Conservation (phyloP, 768 basidiomycete genomes). For the Boletus insuetus region DNA sequence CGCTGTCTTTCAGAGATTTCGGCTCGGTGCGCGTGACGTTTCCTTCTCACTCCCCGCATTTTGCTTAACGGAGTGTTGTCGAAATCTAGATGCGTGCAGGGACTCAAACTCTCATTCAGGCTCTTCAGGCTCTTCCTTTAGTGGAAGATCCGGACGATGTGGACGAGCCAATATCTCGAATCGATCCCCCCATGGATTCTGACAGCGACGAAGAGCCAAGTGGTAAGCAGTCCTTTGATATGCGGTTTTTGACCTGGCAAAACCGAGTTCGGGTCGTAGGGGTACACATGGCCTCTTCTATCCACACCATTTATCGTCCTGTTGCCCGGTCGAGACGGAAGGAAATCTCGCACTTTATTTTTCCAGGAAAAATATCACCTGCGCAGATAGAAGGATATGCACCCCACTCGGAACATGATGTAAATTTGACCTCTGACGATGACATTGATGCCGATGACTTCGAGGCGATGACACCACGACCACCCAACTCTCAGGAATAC, state of each 20-base stretch:
- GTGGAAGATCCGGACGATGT: conserved; percentile 66
- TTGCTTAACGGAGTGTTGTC: not conserved
- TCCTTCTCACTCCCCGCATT: not conserved
- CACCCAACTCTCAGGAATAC: conserved; percentile 21
- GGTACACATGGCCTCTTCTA: conserved; percentile 71
- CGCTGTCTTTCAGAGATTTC: conserved; percentile 59
- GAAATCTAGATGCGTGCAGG: conserved; percentile 73
- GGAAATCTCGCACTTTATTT: conserved; percentile 22
- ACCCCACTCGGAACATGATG: conserved; percentile 33
- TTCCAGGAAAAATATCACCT: conserved; percentile 6
- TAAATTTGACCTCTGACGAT: conserved; percentile 42
- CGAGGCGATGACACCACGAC: conserved; percentile 48
- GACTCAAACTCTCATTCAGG: conserved; percentile 87
- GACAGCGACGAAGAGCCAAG: conserved; percentile 64
- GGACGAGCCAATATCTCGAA: conserved; percentile 51
- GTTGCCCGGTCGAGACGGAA: conserved; percentile 61
- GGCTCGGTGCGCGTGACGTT: conserved; percentile 56
- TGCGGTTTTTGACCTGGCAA: not conserved
- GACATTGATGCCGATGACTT: conserved; percentile 60
- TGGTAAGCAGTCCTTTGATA: conserved; percentile 33
- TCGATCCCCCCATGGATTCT: conserved; percentile 41
- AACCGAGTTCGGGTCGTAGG: conserved; percentile 26
- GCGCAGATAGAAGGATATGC: conserved; percentile 27
- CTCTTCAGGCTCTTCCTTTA: conserved; percentile 83
- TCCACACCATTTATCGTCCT: conserved; percentile 84